phyloP scores from a whole-genome alignment of 257 asterid genomes.

The Solanum okadae region DNA sequence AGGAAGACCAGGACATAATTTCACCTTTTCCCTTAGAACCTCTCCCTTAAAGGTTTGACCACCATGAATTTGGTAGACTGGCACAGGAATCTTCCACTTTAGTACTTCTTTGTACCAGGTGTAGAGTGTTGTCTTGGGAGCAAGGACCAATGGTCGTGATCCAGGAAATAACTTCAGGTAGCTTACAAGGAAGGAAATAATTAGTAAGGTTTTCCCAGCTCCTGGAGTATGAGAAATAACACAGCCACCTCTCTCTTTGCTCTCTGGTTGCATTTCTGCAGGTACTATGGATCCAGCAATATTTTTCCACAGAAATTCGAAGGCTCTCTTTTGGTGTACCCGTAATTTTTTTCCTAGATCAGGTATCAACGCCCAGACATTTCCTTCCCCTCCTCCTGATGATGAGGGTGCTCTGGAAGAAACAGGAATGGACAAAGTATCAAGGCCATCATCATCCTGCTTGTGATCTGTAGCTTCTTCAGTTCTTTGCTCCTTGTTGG shows the following conservation, averaged over 20 bases:
- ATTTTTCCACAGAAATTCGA: constrained; percentile 90
- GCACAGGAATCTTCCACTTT: constrained; percentile 93
- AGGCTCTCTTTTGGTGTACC: constrained; percentile 71
- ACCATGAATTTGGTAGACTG: constrained; percentile 96
- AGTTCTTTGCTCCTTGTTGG: constrained; percentile 47
- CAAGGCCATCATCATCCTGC: constrained; percentile 28
- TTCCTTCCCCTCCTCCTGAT: constrained; percentile 39
- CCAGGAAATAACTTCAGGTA: constrained; percentile 88
- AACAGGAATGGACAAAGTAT: constrained; percentile 42
- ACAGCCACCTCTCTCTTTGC: constrained; percentile 78
- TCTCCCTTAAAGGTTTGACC: constrained; percentile 97
- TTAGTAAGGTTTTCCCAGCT: constrained; percentile 89
- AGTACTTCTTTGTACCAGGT: constrained; percentile 96
- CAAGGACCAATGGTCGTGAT: constrained; percentile 87
- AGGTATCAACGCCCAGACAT: constrained; percentile 91
- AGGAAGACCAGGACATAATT: constrained; percentile 68
- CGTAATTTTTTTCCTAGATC: constrained; percentile 60
- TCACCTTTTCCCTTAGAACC: constrained; percentile 79
- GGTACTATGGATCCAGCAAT: constrained; percentile 85
- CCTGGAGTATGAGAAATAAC: constrained; percentile 96
- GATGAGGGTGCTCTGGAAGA: constrained; percentile 37
- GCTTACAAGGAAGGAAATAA: constrained; percentile 86
- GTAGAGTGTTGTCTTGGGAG: constrained; percentile 88
- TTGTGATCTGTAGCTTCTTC: constrained; percentile 41
- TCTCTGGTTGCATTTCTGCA: constrained; percentile 54